phyloP scores from a whole-genome alignment of 2,329 filamentous ascomycete genomes.

The Fusarium sp. region DNA sequence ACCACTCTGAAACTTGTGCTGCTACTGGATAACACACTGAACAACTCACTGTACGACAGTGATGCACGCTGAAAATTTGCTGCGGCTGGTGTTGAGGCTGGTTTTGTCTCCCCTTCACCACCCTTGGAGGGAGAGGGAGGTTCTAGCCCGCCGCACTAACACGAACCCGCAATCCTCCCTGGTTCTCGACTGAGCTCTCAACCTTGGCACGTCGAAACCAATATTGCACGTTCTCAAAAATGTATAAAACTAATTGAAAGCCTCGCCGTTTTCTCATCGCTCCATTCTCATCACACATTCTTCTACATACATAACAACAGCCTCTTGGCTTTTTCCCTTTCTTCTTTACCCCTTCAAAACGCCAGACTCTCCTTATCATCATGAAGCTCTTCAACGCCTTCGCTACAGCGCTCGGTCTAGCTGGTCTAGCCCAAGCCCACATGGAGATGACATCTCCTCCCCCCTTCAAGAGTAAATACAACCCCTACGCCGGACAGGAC shows the following conservation, averaged over 20 bases:
- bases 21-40: fast-evolving
- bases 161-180: constrained; percentile 27
- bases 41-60: neutral
- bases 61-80: neutral
- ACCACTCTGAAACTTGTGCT: neutral
- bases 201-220: constrained; percentile 5
- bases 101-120: neutral
- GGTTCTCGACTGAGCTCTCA: constrained; percentile 11
- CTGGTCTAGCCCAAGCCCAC: constrained; percentile 58
- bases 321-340: neutral
- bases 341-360: neutral
- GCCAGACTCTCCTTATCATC: neutral
- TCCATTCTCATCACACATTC: neutral
- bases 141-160: constrained; percentile 23
- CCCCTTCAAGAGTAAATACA: constrained; percentile 62
- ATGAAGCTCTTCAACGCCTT: constrained; percentile 36
- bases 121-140: neutral
- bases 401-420: constrained; percentile 52
- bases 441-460: constrained; percentile 64
- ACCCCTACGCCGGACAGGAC: constrained; percentile 55
- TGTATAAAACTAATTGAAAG: constrained; percentile 25
- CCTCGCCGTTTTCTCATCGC: neutral
- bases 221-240: neutral
- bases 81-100: neutral
- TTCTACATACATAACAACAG: neutral